phyloP scores from a whole-genome alignment of 257 asterid species.

The Ehretia macrophylla region DNA sequence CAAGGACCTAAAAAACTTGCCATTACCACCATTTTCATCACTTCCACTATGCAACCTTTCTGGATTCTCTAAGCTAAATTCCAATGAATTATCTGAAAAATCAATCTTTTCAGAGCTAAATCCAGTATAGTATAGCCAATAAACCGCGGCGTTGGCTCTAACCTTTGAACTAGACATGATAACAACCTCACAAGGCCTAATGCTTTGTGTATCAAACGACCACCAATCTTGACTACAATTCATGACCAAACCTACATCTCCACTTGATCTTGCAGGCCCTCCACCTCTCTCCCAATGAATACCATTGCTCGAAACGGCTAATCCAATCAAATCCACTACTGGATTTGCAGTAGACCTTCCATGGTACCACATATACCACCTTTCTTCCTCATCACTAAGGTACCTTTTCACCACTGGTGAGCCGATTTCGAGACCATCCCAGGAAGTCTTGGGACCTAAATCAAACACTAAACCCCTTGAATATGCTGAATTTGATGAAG shows the following conservation, averaged over 20 bases:
- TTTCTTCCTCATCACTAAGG: constrained; percentile 80
- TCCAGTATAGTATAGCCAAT: constrained; percentile 91
- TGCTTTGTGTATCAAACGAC: constrained; percentile 76
- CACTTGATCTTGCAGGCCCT: constrained; percentile 39
- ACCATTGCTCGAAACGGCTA: constrained; percentile 85
- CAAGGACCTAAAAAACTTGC: constrained; percentile 44
- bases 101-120: constrained; percentile 33
- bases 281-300: constrained; percentile 88
- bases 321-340: constrained; percentile 49
- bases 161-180: constrained; percentile 81
- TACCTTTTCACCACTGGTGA: constrained; percentile 89
- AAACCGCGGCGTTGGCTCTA: constrained; percentile 53
- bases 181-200: constrained; percentile 70
- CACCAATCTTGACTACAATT: constrained; percentile 72
- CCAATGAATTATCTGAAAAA: constrained; percentile 8
- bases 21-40: constrained; percentile 1
- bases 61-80: constrained; percentile 18
- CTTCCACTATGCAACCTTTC: constrained; percentile 4
- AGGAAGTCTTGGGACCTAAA: constrained; percentile 52
- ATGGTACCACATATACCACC: constrained; percentile 91
- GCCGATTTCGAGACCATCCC: constrained; percentile 80
- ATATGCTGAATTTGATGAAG: constrained; percentile 33
- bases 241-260: constrained; percentile 77
- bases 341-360: constrained; percentile 48
- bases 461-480: constrained; percentile 71